Percentiles rank a stretch among this genome's conserved stretches.
Conservation (phyloP, 495 filamentous ascomycete species). For the Staphylotrichum longicolle region DNA sequence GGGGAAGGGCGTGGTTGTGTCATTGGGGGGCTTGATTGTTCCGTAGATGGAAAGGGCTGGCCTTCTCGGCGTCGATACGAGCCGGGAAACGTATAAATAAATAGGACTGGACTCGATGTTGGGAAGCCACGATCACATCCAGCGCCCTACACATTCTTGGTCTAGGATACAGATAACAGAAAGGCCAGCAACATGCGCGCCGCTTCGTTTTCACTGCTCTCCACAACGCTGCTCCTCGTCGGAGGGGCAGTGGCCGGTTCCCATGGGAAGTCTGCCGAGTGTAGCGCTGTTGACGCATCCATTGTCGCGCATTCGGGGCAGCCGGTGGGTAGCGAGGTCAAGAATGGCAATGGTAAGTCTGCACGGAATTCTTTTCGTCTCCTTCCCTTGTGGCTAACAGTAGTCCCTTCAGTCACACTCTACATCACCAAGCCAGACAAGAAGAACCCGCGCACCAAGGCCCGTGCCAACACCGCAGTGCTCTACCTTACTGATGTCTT, state of each 20-base stretch:
- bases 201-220: constrained; percentile 11
- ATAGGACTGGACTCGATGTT: no score
- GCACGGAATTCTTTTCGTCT: no score
- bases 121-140: no score
- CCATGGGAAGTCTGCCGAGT: background rate
- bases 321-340: constrained; percentile 32
- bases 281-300: constrained; percentile 15
- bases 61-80: no score
- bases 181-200: constrained; percentile 12
- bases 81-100: no score
- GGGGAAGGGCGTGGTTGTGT: no score
- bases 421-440: constrained; percentile 43
- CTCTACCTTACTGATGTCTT: constrained; percentile 60
- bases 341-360: constrained; percentile 32
- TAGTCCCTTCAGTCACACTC: constrained; percentile 32
- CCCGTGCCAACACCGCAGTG: constrained; percentile 45
- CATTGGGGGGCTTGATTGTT: no score
- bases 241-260: constrained; percentile 8
- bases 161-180: no score
- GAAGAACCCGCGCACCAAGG: constrained; percentile 31
- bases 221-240: constrained; percentile 13
- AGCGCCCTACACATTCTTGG: no score
- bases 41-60: no score
- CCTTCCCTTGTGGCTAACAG: no score
- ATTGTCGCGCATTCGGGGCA: constrained; percentile 38